Conservation (phyloP, 345 rosid genomes). For the Sapria himalayana region DNA sequence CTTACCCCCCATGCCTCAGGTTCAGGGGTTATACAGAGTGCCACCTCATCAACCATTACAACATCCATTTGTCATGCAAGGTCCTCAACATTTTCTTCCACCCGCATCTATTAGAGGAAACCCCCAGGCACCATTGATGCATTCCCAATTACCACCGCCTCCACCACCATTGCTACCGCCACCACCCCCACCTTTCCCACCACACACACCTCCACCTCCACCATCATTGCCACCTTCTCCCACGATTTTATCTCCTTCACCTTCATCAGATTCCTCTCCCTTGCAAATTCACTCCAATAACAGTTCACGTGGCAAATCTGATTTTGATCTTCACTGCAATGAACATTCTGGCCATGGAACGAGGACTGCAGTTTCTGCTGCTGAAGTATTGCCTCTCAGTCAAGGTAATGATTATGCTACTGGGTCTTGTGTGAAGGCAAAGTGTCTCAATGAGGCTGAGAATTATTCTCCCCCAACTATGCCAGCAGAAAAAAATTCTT, state of each 20-base stretch:
- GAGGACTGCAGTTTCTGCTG: slow-evolving; percentile 3
- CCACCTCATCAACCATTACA: slow-evolving; percentile 11
- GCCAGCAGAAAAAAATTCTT: slow-evolving; percentile 14
- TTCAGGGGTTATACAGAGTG: slow-evolving; percentile 13
- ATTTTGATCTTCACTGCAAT: background rate
- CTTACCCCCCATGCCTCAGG: slow-evolving; percentile 16
- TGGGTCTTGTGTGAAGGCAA: slow-evolving; percentile 6
- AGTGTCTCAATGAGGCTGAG: slow-evolving; percentile 8
- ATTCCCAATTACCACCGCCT: slow-evolving; percentile 14
- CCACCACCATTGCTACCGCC: slow-evolving; percentile 17
- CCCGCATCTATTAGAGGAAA: slow-evolving; percentile 9
- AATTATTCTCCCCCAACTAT: slow-evolving; percentile 17
- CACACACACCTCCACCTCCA: slow-evolving; percentile 1
- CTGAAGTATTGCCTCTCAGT: background rate
- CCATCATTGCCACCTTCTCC: slow-evolving; percentile 3
- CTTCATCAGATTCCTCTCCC: slow-evolving; percentile 8
- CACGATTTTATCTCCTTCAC: slow-evolving; percentile 6
- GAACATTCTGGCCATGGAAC: slow-evolving; percentile 1
- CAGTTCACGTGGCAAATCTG: too few relatives aligned
- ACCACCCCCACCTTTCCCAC: slow-evolving; percentile 11
- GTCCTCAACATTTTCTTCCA: slow-evolving; percentile 10
- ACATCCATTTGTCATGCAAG: slow-evolving; percentile 12
- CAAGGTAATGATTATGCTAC: slow-evolving; percentile 5
- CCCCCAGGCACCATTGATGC: slow-evolving; percentile 9
- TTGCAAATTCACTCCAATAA: slow-evolving; percentile 6